phyloP scores from a whole-genome alignment of 1,139 yeast species.

The Chernovozyma aurita region DNA sequence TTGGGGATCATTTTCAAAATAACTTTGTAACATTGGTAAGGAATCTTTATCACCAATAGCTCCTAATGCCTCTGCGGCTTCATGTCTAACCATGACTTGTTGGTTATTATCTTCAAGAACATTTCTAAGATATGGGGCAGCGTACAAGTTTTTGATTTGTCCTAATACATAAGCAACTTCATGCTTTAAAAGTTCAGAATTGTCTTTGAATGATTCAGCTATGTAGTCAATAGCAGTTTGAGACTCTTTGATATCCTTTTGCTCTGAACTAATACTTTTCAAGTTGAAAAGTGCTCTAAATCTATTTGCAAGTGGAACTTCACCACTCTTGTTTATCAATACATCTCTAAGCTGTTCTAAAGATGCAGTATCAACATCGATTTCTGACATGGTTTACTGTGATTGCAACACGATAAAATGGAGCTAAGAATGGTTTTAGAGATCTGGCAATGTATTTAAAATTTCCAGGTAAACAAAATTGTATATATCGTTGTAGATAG shows the following conservation, averaged over 20 bases:
- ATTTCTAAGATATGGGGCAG: conserved; percentile 71
- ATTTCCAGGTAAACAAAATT: too few species aligned
- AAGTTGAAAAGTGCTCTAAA: conserved; percentile 91
- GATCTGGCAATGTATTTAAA: neutral
- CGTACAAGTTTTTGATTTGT: conserved; percentile 79
- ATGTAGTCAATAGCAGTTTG: conserved; percentile 74
- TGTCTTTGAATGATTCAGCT: conserved; percentile 73
- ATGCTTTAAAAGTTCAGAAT: conserved; percentile 91
- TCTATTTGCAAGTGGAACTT: conserved; percentile 73
- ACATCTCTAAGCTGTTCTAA: conserved; percentile 71
- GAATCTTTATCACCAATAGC: conserved; percentile 85
- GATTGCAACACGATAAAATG: neutral
- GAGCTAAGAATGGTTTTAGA: neutral
- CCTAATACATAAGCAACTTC: conserved; percentile 99
- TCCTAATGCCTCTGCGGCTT: conserved; percentile 98
- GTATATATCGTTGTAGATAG: too few species aligned
- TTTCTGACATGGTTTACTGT: conserved; percentile 13
- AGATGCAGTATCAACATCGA: conserved; percentile 47
- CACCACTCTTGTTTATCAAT: conserved; percentile 58
- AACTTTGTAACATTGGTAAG: conserved; percentile 61
- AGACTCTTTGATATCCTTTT: conserved; percentile 45
- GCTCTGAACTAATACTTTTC: conserved; percentile 74
- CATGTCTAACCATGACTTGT: conserved; percentile 97
- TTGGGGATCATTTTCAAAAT: conserved; percentile 67
- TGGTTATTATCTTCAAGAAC: conserved; percentile 67